phyloP scores from a whole-genome alignment of 208 protist genomes.

The Zelonia costaricensis region DNA sequence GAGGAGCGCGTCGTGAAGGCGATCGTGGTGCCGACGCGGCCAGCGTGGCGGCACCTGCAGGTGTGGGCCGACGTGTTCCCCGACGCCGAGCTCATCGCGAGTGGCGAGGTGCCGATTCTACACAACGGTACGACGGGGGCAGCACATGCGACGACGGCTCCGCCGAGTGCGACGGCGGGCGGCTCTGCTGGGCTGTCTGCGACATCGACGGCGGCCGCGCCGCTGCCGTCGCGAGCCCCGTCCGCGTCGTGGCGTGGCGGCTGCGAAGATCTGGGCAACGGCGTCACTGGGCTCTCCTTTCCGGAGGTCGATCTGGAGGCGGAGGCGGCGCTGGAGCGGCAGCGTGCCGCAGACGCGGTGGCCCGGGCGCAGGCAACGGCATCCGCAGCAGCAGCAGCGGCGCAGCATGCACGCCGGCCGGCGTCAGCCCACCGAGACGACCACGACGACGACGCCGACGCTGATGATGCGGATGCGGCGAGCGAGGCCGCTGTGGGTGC shows the following conservation, averaged over 20 bases:
- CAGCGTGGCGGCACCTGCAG: slow-evolving; percentile 63
- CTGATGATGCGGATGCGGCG: background rate
- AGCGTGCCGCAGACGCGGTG: slow-evolving; percentile 9
- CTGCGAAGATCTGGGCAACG: slow-evolving; percentile 64
- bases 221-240: slow-evolving; percentile 1
- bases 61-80: slow-evolving; percentile 82
- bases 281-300: slow-evolving; percentile 63
- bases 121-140: background rate
- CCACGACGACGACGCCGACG: background rate
- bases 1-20: slow-evolving; percentile 71
- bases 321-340: slow-evolving; percentile 22
- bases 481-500: background rate
- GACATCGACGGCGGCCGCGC: background rate
- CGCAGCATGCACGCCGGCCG: background rate
- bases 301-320: slow-evolving; percentile 65
- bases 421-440: background rate
- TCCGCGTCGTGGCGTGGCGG: slow-evolving; percentile 27
- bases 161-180: background rate
- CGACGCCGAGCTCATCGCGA: slow-evolving; percentile 58
- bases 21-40: slow-evolving; percentile 78
- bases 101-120: slow-evolving; percentile 28
- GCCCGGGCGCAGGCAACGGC: slow-evolving; percentile 11
- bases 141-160: background rate
- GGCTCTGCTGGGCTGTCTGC: background rate
- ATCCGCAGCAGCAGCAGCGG: background rate